phyloP scores from a whole-genome alignment of 2,329 filamentous ascomycete species.

The Hypoxylon sp. region DNA sequence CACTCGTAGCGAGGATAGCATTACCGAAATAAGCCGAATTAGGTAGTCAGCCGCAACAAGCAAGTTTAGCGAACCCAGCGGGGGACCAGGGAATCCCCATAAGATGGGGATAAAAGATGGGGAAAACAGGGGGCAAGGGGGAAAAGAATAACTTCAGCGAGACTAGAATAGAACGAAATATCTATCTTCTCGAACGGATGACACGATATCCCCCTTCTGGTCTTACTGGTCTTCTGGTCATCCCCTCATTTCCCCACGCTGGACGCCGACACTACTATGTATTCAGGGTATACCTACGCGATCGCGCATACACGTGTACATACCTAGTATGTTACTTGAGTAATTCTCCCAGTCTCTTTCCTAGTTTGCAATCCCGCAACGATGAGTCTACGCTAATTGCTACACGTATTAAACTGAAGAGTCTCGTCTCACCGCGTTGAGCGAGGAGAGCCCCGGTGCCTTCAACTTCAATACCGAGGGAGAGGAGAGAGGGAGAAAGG shows the following conservation, averaged over 20 bases:
- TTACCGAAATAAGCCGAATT: conserved; percentile 37
- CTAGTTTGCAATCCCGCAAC: neutral
- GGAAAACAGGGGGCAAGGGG: conserved; percentile 1
- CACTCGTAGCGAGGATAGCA: conserved; percentile 10
- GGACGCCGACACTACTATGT: conserved; percentile 3
- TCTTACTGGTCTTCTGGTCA: neutral
- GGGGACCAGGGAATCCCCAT: conserved; percentile 2
- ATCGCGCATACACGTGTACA: neutral
- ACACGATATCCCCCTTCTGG: conserved; percentile 5
- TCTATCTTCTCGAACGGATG: conserved; percentile 25
- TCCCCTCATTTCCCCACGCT: conserved; percentile 32
- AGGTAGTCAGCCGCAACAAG: conserved; percentile 36
- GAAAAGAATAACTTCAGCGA: neutral
- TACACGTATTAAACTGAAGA: neutral
- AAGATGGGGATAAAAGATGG: neutral
- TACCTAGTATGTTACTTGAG: neutral
- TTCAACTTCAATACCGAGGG: neutral
- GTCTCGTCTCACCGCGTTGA: neutral
- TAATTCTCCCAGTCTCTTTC: conserved; percentile 5
- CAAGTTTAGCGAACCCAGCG: conserved; percentile 26
- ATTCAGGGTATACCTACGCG: conserved; percentile 15
- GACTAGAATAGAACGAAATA: conserved; percentile 19
- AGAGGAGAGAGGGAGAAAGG: neutral
- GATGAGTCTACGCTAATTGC: neutral
- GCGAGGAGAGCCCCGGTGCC: neutral